Evolutionary conservation across 495 filamentous ascomycete species (phyloP), one percentile per base, ranked within the genome.

Genomic region (Neurospora discreta): DNA sequence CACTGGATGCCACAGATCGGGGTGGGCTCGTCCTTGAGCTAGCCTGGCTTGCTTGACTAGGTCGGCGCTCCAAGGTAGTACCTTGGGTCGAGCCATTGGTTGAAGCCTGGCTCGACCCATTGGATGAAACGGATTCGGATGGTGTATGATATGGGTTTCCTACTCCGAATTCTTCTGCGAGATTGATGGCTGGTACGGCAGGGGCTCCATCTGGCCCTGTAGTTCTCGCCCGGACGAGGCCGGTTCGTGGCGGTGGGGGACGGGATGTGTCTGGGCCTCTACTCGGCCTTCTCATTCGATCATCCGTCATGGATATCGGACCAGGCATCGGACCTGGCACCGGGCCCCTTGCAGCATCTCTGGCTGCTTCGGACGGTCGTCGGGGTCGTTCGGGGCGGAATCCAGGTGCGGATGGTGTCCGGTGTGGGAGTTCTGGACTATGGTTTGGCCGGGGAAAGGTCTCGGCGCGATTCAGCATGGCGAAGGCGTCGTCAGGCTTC

Each of bases 11-110:
- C n/a, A 83, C 70, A 20, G 85, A 85, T 39, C 81, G 78, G 8
- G 87, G 83, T 1, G 87, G 88, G 73, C 86, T 96, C 5, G 92
- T 93, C 70, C 88, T 85, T 4, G 92, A 93, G 75, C 91, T 94
- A 3, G 89, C 85, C 78, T 89, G 90, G 71, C 89, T 88, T 3
- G 89, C 85, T 78, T 89, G 90, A 72, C 89, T 88, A 1, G 82
- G 82, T 10, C 88, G 82, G 23, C 90, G 78, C 18, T 78, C 75
- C 52, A 9, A 16, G 8, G 26, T 33, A 36, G 23, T 65, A 33
- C 23, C 52, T 33, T 65, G 52, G 52, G 23, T 33, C 18, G 52
- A 65, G 11, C 23, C 52, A 7, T 65, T 16, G 23, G 26, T 18
- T 16, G 52, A 65, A 26, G 70, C 69, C 30, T 71, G 72, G 70